Base-by-base conservation (phyloP, 208 protist species). In the Trypanosomatidae sp. region DNA sequence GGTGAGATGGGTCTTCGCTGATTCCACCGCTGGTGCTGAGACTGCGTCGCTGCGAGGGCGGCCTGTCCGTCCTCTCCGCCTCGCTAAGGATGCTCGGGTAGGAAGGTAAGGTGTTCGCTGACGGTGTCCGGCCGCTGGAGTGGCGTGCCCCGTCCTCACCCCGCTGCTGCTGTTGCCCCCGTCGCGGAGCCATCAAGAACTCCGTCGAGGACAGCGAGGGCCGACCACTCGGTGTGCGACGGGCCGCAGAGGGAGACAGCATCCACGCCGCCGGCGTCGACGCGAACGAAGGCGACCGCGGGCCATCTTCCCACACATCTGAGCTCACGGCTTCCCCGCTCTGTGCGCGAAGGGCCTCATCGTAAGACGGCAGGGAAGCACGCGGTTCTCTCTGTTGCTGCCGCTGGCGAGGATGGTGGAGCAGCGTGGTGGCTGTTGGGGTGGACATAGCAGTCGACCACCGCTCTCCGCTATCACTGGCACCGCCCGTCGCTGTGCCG, bases 191-290 rank as follows among this genome's bases (percentile, higher is more conserved):
- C 3, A n/a, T n/a, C 4, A 58, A 43, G 39, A 77, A 53, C 13
- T 72, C 73, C 9, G 36, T 53, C 8, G 73, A 77, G 28, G 65
- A 64, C 19, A 77, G 46, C 25, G 73, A 77, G 10, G 36, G n/a
- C 6, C 66, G 73, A 0, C 53, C 55, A 50, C 73, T 77, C 25
- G 73, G 73, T 41, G 73, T 77, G 50, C 64, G 73, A 36, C 66
- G 25, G 0, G 64, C 46, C 9, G 53, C 43, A 0, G 66, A 30
- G 0, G 66, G 41, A 30, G 25, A 49, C 33, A 22, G 9, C 47
- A 39, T 30, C 7, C 49, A 33, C 13, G 65, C 39, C 73, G 44
- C 30, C 19, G 47, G 53, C 71, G 46, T 3, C 50, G 19, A 36
- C 52, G 25, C 60, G n/a, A 52, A 66, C 69, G 44, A 47, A 30